A percentile compares a stretch with the other conserved stretches of the same genome.
Evolutionary conservation across 139 green algal genomes (phyloP).

Genomic region (Nannochloris sp.): DNA sequence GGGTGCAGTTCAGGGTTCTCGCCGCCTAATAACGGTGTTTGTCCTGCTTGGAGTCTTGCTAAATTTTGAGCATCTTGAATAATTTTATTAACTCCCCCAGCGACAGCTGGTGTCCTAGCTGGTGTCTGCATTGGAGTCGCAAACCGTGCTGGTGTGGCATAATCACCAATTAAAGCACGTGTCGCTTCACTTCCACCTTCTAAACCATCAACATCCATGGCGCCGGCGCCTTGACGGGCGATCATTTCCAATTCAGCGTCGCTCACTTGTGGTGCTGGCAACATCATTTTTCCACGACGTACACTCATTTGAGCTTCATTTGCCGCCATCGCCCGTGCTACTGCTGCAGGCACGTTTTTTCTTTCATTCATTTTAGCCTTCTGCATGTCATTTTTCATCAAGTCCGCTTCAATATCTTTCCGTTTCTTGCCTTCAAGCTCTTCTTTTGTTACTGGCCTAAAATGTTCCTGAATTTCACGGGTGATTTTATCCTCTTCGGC

Average conservation of each 20-base stretch:
- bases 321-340: slow-evolving; percentile 52
- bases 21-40: slow-evolving; percentile 87
- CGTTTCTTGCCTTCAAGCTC: slow-evolving; percentile 80
- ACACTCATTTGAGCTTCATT: slow-evolving; percentile 57
- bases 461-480: slow-evolving; percentile 64
- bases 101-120: slow-evolving; percentile 50
- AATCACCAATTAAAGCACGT: slow-evolving; percentile 67
- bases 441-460: slow-evolving; percentile 79
- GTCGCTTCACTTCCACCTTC: slow-evolving; percentile 66
- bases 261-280: slow-evolving; percentile 73
- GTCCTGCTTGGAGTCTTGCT: slow-evolving; percentile 51
- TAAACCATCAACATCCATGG: slow-evolving; percentile 24
- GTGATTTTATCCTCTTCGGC: slow-evolving; percentile 56
- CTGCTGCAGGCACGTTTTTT: slow-evolving; percentile 45
- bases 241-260: slow-evolving; percentile 89
- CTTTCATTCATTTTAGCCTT: slow-evolving; percentile 58
- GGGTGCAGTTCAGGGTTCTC: slow-evolving; percentile 70
- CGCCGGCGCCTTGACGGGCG: slow-evolving; percentile 64
- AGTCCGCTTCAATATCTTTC: slow-evolving; percentile 77
- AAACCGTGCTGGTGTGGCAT: slow-evolving; percentile 46
- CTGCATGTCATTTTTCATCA: slow-evolving; percentile 78
- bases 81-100: slow-evolving; percentile 64
- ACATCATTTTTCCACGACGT: slow-evolving; percentile 79
- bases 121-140: slow-evolving; percentile 77
- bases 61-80: slow-evolving; percentile 82